Conservation (phyloP, 2,329 filamentous ascomycete genomes). For the Cytospora paraplurivora region DNA sequence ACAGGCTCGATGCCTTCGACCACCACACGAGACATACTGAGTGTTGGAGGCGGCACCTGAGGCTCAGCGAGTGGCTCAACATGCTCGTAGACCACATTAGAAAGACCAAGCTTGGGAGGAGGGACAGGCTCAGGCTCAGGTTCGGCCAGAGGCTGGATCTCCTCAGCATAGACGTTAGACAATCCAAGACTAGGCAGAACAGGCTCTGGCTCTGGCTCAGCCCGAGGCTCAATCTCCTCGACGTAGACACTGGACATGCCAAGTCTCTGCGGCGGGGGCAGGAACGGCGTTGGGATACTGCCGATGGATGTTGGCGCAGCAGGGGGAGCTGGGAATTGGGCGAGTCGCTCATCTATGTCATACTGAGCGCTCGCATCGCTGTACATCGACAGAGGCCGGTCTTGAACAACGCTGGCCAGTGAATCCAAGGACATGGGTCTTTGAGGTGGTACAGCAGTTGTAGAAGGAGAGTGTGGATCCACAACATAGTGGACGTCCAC, state of each 20-base stretch:
- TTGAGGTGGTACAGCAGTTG: slow-evolving; percentile 43
- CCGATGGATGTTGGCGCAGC: slow-evolving; percentile 40
- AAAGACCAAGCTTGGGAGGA: slow-evolving; percentile 39
- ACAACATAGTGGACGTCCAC: slow-evolving; percentile 42
- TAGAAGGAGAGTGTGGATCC: slow-evolving; percentile 22
- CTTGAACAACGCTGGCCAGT: slow-evolving; percentile 31
- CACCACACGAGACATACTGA: slow-evolving; percentile 30
- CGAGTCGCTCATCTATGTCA: slow-evolving; percentile 55
- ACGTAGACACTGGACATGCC: slow-evolving; percentile 49
- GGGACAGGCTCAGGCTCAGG: slow-evolving; percentile 42
- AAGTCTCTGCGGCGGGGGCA: slow-evolving; percentile 41
- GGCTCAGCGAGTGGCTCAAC: slow-evolving; percentile 34
- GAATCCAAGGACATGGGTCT: slow-evolving; percentile 48
- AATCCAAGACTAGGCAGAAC: slow-evolving; percentile 40
- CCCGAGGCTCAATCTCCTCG: slow-evolving; percentile 46
- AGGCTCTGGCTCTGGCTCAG: slow-evolving; percentile 27
- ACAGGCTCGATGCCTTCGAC: slow-evolving; percentile 35
- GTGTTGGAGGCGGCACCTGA: slow-evolving; percentile 27
- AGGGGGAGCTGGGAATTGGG: slow-evolving; percentile 58
- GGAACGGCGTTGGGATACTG: slow-evolving; percentile 32
- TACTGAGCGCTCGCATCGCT: slow-evolving; percentile 57
- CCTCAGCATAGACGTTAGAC: slow-evolving; percentile 48
- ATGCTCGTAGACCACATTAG: slow-evolving; percentile 34
- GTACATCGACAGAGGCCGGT: slow-evolving; percentile 50
- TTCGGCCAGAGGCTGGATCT: slow-evolving; percentile 43